Percentiles rank a stretch among this genome's conserved stretches.
Conservation (phyloP, 2,329 filamentous ascomycete genomes). For the Septoria petroselini region DNA sequence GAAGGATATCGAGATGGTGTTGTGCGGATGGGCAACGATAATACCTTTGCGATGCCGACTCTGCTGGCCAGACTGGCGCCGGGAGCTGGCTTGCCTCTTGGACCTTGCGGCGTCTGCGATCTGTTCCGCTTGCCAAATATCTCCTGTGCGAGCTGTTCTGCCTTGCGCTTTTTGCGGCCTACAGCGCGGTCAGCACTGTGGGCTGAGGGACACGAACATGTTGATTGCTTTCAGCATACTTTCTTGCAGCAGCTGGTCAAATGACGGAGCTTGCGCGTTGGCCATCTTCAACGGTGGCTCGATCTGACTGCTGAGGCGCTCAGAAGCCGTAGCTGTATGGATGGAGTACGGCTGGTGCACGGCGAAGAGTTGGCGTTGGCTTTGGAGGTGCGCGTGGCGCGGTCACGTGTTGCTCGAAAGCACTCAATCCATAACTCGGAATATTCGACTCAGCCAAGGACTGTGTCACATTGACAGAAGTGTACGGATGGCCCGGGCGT, state of each 20-base stretch:
- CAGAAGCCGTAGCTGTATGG: background rate
- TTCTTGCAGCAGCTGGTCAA: conserved; percentile 27
- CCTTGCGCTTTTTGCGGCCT: conserved; percentile 29
- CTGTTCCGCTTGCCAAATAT: conserved; percentile 65
- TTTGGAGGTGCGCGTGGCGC: too few relatives aligned
- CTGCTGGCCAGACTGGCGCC: conserved; percentile 64
- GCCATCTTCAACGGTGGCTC: conserved; percentile 15
- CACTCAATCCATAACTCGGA: too few relatives aligned
- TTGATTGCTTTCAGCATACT: conserved; percentile 13
- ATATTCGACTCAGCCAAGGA: too few relatives aligned
- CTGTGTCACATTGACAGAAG: too few relatives aligned
- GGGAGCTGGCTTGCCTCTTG: conserved; percentile 39
- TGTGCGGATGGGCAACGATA: background rate
- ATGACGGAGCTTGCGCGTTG: conserved; percentile 18
- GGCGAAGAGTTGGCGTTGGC: too few relatives aligned
- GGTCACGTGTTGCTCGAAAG: too few relatives aligned
- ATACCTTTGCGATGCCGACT: conserved; percentile 70
- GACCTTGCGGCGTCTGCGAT: conserved; percentile 54
- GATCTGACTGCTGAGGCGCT: background rate
- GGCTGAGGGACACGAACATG: background rate
- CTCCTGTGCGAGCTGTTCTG: conserved; percentile 58
- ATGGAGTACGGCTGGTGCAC: background rate
- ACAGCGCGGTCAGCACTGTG: background rate
- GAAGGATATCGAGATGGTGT: background rate
- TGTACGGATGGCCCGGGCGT: too few relatives aligned